Evolutionary conservation across 1,284 basidiomycete genomes (phyloP), one percentile per base, ranked within the genome.

Genomic region (Vanrija pseudolonga): DNA sequence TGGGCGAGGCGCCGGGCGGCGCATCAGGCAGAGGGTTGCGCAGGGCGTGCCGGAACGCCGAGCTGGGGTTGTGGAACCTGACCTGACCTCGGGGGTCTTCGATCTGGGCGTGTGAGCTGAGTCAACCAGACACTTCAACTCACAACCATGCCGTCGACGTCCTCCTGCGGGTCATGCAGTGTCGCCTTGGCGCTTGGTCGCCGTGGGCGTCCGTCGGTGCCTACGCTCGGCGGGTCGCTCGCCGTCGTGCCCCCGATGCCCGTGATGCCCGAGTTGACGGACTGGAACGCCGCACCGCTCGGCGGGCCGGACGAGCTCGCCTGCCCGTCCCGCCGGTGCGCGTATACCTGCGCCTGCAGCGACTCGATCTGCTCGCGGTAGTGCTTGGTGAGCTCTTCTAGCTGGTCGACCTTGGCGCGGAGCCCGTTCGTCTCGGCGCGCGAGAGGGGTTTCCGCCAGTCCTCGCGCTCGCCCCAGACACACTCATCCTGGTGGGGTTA

Each of bases 371-470:
- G 32, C 11, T 32, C 32, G 2, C 32, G 32, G 32, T 32, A 32
- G 32, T 32, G 32, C 32, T 32, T 32, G 9, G 32, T 15, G 32
- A 63, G 47, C 36, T 56, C 45, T 41, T 68, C 67, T 4, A 71
- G 56, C 32, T 63, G 59, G 7, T 57, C 58, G 3, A 71, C 57
- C 6, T 65, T 51, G 2, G 55, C 50, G 6, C 64, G 60, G 4
- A 71, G 56, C 12, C 58, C 62, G 19, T 64, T 59, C 14, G 66
- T 65, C 28, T 67, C 62, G 47, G 61, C 55, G 17, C 61, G 56
- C 4, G 65, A 65, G 0, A 65, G 54, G 0, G 63, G 56, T 38
- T 64, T 67, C n/a, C 69, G 62, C 45, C 60, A 60, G 53, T 71
- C 69, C n/a, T 55, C 52, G 9, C 56, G 50, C 8, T 43, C 19